A percentile compares a stretch with the other conserved stretches of the same genome.
Conservation (phyloP, 1,284 basidiomycete species). For the Ganoderma resinaceum region DNA sequence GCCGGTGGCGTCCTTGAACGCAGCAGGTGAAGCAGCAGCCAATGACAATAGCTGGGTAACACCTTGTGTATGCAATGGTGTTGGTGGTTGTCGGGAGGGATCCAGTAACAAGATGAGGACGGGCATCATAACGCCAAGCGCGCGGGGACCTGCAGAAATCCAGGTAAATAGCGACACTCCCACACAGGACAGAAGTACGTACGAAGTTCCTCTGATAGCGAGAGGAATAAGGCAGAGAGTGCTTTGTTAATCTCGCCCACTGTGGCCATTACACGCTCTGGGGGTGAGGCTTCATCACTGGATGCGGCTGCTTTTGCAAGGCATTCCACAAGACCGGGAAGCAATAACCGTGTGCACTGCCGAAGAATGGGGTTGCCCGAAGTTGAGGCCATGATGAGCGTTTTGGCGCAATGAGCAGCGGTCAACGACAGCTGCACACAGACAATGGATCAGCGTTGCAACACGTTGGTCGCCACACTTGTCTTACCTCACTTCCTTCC, state of each 20-base stretch:
- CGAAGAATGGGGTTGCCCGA: constrained; percentile 73
- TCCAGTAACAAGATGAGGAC: constrained; percentile 81
- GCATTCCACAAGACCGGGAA: constrained; percentile 84
- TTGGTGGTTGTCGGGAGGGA: constrained; percentile 51
- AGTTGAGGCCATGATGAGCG: constrained; percentile 72
- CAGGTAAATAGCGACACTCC: constrained; percentile 10
- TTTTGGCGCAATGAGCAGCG: constrained; percentile 89
- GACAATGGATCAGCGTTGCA: not conserved
- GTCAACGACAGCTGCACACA: constrained; percentile 74
- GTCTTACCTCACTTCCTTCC: constrained; percentile 71
- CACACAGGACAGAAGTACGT: constrained; percentile 39
- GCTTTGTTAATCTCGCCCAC: constrained; percentile 86
- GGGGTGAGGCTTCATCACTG: constrained; percentile 58
- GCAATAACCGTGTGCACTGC: constrained; percentile 74
- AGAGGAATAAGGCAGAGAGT: constrained; percentile 70
- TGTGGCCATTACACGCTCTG: constrained; percentile 64
- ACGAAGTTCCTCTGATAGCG: constrained; percentile 71
- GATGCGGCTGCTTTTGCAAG: constrained; percentile 72
- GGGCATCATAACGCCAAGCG: constrained; percentile 83
- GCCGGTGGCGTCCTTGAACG: constrained; percentile 89
- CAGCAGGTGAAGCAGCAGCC: constrained; percentile 75
- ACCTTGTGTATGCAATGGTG: constrained; percentile 65
- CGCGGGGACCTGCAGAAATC: constrained; percentile 61
- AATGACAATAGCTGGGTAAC: constrained; percentile 81
- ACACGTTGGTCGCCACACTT: constrained; percentile 5